These are phyloP conservation scores for Stephania cephalantha DNA, from an alignment of 164 flowering plant species.

Conservation along the genomic window DNA sequence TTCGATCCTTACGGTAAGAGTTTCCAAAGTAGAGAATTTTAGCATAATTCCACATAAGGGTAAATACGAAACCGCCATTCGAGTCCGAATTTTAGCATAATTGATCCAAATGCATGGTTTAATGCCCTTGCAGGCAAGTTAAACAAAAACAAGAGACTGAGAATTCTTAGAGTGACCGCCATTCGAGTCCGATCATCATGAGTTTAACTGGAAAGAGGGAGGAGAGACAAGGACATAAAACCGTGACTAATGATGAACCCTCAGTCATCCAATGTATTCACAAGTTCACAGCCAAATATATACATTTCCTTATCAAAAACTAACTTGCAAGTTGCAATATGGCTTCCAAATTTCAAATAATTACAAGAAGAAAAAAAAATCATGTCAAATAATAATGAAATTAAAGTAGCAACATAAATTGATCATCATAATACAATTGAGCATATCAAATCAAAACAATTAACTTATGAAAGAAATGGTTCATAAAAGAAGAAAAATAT, in stretches of 20 bases:
- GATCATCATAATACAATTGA: neutral
- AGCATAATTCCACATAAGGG: slow-evolving; percentile 91
- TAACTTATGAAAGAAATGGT: neutral
- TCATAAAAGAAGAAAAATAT: too few species aligned
- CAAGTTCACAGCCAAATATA: neutral
- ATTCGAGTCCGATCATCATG: neutral
- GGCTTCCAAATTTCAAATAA: neutral
- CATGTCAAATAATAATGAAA: neutral
- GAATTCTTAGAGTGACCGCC: neutral
- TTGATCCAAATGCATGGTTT: neutral
- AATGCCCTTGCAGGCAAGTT: neutral
- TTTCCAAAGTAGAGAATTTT: slow-evolving; percentile 76
- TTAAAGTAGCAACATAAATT: neutral
- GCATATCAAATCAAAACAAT: neutral
- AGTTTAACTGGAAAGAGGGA: neutral
- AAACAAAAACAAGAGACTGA: neutral
- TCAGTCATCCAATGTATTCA: neutral
- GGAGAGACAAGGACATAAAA: too few species aligned
- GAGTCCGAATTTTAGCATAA: slow-evolving; percentile 67
- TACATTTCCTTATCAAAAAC: neutral
- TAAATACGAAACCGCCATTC: slow-evolving; percentile 70
- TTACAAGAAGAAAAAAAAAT: neutral
- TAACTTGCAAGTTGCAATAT: neutral
- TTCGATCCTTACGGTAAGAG: slow-evolving; percentile 80
- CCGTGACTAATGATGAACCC: neutral